A percentile compares a stretch with the other conserved stretches of the same genome.
Evolutionary conservation across 2,329 filamentous ascomycete species (phyloP).

Genomic region (Cladophialophora immunda): DNA sequence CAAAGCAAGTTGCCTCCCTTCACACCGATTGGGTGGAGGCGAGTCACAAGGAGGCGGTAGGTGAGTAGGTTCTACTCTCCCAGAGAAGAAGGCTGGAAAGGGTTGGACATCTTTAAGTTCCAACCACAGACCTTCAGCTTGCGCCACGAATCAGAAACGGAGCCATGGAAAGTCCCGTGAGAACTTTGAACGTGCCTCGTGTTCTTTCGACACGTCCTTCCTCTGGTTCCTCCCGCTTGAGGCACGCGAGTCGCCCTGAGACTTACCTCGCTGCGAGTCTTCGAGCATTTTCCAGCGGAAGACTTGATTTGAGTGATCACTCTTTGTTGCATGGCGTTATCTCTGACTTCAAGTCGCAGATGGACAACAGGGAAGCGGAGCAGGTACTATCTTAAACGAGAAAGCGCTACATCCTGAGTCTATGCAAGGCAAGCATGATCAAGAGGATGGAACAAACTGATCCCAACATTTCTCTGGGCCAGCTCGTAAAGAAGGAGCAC

Average conservation of each 20-base stretch:
- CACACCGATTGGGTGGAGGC: neutral
- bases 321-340: neutral
- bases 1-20: neutral
- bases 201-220: too few species aligned
- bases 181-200: too few species aligned
- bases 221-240: too few species aligned
- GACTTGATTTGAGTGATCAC: neutral
- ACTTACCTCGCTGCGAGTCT: too few species aligned
- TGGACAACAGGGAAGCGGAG: too few species aligned
- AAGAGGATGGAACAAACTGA: neutral
- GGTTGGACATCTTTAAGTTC: neutral
- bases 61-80: neutral
- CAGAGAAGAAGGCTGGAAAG: neutral
- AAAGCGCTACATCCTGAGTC: too few species aligned
- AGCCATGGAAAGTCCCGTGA: too few species aligned
- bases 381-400: too few species aligned
- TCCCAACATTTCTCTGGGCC: neutral
- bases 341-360: neutral
- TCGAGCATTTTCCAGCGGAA: neutral
- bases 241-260: too few species aligned
- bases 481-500: neutral
- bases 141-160: neutral
- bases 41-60: neutral
- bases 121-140: neutral
- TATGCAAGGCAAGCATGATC: neutral